Evolutionary conservation across 1,284 basidiomycete species (phyloP).

Genomic region (Papiliotrema laurentii): DNA sequence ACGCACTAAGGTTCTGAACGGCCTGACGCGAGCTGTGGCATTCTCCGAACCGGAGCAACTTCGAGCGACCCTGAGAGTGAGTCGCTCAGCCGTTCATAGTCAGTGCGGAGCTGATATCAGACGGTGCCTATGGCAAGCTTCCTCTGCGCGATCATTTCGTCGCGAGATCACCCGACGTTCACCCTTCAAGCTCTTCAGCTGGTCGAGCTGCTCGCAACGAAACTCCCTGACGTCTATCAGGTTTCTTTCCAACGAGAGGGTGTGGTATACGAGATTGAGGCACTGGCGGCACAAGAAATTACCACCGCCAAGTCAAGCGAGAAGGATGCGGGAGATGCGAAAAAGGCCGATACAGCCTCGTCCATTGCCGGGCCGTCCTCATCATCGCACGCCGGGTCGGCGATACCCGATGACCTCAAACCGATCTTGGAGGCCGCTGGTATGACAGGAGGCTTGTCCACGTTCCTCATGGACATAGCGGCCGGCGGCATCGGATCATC

Average conservation of each 20-base stretch:
- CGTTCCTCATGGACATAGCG: conserved; percentile 23
- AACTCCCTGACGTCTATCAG: conserved; percentile 75
- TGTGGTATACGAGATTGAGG: conserved; percentile 85
- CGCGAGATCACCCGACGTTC: conserved; percentile 77
- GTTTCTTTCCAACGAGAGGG: conserved; percentile 86
- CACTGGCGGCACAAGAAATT: conserved; percentile 61
- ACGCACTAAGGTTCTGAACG: conserved; percentile 78
- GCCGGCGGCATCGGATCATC: conserved; percentile 27
- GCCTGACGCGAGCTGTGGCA: conserved; percentile 79
- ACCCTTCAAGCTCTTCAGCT: conserved; percentile 84
- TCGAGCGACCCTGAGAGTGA: conserved; percentile 68
- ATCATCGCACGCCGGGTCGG: not conserved
- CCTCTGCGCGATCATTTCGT: conserved; percentile 84
- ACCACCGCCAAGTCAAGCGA: conserved; percentile 39
- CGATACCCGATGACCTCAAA: conserved; percentile 21
- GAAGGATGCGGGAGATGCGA: conserved; percentile 17
- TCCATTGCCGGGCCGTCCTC: conserved; percentile 8
- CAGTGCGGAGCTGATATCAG: conserved; percentile 48
- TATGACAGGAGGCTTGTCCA: conserved; percentile 31
- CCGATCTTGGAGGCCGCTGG: conserved; percentile 18
- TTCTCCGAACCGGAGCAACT: conserved; percentile 75
- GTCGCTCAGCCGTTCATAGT: not conserved
- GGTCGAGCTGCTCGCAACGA: conserved; percentile 78
- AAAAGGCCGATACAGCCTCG: conserved; percentile 13
- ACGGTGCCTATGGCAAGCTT: conserved; percentile 86